Conservation (phyloP, 1,284 basidiomycete genomes). For the Xerocomus amazonicus region DNA sequence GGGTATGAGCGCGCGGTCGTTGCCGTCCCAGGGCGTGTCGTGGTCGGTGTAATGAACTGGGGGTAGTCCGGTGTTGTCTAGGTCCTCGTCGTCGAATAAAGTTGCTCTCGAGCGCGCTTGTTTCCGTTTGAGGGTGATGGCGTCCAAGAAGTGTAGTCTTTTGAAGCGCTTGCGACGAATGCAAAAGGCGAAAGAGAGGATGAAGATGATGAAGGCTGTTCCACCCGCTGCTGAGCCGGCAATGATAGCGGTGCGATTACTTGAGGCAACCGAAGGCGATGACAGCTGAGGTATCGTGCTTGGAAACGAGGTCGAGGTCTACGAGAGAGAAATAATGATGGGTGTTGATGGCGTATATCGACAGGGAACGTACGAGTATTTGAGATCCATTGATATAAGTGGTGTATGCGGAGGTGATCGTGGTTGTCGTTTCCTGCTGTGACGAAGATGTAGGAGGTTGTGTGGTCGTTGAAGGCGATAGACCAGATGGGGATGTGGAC, state of each 20-base stretch:
- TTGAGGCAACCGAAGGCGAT: constrained; percentile 2
- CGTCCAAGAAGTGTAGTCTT: constrained; percentile 36
- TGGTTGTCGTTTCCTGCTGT: constrained; percentile 7
- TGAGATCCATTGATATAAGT: constrained; percentile 16
- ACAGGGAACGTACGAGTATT: constrained; percentile 15
- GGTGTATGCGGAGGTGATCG: constrained; percentile 21
- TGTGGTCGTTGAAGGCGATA: constrained; percentile 3
- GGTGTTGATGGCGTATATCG: no score
- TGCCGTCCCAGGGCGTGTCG: constrained; percentile 22
- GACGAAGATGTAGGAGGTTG: constrained; percentile 2
- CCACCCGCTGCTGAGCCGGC: constrained; percentile 46
- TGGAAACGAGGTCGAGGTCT: constrained; percentile 16
- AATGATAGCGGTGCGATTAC: constrained; percentile 40
- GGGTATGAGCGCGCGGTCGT: neutral
- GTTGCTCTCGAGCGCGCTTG: constrained; percentile 37
- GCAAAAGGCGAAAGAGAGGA: constrained; percentile 40
- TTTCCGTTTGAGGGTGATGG: constrained; percentile 30
- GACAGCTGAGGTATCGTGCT: constrained; percentile 17
- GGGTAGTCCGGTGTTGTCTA: constrained; percentile 35
- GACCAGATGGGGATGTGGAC: neutral
- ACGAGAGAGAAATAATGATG: neutral
- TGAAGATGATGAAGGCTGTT: constrained; percentile 37
- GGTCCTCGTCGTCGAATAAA: constrained; percentile 45
- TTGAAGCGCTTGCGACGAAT: constrained; percentile 42
- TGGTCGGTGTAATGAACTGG: constrained; percentile 34